phyloP scores from a whole-genome alignment of 2,329 filamentous ascomycete species.

The Cladobotryum mycophilum region DNA sequence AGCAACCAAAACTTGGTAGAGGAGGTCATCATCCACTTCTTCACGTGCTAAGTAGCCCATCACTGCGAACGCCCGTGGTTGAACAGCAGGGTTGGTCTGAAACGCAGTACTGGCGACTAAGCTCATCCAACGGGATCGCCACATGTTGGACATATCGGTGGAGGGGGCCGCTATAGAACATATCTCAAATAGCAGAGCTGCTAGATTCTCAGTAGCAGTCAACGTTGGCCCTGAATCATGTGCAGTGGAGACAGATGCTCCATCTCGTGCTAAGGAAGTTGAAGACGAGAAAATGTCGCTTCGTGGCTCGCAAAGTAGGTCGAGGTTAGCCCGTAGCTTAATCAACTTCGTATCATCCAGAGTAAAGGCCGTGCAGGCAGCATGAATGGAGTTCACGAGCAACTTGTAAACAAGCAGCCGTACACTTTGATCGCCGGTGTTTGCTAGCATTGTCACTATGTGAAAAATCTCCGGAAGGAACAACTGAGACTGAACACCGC shows the following conservation, averaged over 20 bases:
- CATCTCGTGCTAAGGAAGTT: conserved; percentile 41
- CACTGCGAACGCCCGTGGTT: conserved; percentile 62
- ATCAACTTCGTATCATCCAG: conserved; percentile 54
- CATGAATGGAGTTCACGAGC: conserved; percentile 61
- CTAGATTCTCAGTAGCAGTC: conserved; percentile 54
- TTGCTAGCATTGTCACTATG: conserved; percentile 63
- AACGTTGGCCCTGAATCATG: conserved; percentile 49
- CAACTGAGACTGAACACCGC: conserved; percentile 59
- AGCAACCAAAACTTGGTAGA: conserved; percentile 65
- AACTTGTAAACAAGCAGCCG: conserved; percentile 56
- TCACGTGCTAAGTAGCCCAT: conserved; percentile 67
- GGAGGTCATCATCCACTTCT: conserved; percentile 64
- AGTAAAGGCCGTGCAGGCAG: conserved; percentile 58
- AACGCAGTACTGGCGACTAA: conserved; percentile 66
- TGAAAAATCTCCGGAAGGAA: conserved; percentile 66
- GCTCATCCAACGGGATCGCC: conserved; percentile 69
- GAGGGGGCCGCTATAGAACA: conserved; percentile 58
- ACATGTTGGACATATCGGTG: conserved; percentile 59
- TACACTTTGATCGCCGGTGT: conserved; percentile 53
- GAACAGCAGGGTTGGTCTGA: conserved; percentile 66
- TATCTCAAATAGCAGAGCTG: conserved; percentile 56
- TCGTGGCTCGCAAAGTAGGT: conserved; percentile 53
- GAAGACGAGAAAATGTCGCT: conserved; percentile 52
- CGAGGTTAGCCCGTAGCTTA: conserved; percentile 50
- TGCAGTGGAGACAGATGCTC: conserved; percentile 46